phyloP scores from a whole-genome alignment of 2,329 filamentous ascomycete genomes.

The Botryotinia calthae region DNA sequence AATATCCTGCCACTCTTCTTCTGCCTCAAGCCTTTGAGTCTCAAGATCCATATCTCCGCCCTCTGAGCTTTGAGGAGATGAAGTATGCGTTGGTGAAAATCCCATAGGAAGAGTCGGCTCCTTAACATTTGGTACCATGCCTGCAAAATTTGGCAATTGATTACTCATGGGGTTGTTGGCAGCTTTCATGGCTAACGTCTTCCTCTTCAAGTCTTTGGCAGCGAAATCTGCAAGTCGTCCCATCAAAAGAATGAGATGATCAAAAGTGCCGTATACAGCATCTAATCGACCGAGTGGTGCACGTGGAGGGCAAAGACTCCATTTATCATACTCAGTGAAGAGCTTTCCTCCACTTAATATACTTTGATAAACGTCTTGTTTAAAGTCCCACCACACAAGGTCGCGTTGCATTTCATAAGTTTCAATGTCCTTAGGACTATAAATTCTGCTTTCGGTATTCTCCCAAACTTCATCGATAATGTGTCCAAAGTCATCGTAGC shows the following conservation, averaged over 20 bases:
- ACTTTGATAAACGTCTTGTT: constrained; percentile 91
- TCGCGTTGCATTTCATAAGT: constrained; percentile 80
- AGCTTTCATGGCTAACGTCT: constrained; percentile 63
- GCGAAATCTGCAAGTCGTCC: constrained; percentile 78
- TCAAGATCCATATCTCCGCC: constrained; percentile 34
- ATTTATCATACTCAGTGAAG: constrained; percentile 73
- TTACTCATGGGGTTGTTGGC: constrained; percentile 42
- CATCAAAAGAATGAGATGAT: constrained; percentile 80
- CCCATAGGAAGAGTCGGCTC: constrained; percentile 37
- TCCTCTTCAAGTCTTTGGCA: constrained; percentile 72
- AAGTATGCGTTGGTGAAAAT: constrained; percentile 27
- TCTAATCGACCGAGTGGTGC: constrained; percentile 74
- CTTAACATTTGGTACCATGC: constrained; percentile 35
- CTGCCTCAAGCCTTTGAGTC: constrained; percentile 30
- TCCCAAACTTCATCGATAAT: constrained; percentile 38
- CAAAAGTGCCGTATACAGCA: constrained; percentile 80
- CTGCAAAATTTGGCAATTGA: constrained; percentile 34
- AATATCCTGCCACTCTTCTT: constrained; percentile 73
- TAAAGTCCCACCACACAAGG: constrained; percentile 93
- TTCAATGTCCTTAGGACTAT: constrained; percentile 61
- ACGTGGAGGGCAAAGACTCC: constrained; percentile 85
- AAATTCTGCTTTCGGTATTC: constrained; percentile 24
- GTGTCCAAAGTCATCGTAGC: constrained; percentile 56
- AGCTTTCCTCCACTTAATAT: constrained; percentile 81
- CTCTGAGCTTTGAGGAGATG: constrained; percentile 29